phyloP scores from a whole-genome alignment of 371 early-diverging fungal genomes.

The Mucor velutinosus region DNA sequence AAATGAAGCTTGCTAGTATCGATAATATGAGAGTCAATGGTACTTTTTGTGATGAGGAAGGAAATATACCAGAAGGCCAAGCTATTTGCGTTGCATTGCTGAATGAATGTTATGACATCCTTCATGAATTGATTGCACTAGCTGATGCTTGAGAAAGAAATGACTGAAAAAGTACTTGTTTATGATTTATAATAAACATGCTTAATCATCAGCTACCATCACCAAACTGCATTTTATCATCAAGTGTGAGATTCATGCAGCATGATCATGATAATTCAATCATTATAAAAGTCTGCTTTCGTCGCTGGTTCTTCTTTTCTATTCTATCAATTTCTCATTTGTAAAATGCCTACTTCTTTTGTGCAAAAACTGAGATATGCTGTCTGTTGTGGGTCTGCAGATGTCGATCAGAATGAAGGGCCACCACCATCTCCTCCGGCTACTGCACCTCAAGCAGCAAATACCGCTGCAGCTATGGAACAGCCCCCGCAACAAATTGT shows the following conservation, averaged over 20 bases:
- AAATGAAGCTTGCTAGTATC: slow-evolving; percentile 84
- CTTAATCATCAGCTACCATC: not conserved
- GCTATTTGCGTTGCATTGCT: slow-evolving; percentile 82
- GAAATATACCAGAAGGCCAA: slow-evolving; percentile 84
- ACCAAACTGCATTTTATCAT: not conserved
- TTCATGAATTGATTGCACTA: slow-evolving; percentile 69
- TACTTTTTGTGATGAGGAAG: slow-evolving; percentile 83
- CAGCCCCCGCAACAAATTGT: not conserved
- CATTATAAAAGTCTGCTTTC: not conserved
- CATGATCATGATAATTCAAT: not conserved
- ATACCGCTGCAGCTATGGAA: not conserved
- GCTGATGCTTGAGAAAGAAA: slow-evolving; percentile 12
- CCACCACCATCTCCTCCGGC: not conserved
- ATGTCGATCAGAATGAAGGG: not conserved
- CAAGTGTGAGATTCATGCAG: not conserved
- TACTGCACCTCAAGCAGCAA: not conserved
- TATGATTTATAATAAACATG: not conserved
- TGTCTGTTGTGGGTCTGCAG: not conserved
- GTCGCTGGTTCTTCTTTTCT: not conserved
- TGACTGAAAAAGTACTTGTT: not conserved
- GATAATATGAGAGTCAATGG: slow-evolving; percentile 86
- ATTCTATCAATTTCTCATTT: not conserved
- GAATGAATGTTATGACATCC: slow-evolving; percentile 88
- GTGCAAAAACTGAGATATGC: not conserved
- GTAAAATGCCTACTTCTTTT: not conserved